Evolutionary conservation across 1,284 basidiomycete genomes (phyloP), one percentile per base, ranked within the genome.

Genomic region (Apiotrichum veenhuisii): DNA sequence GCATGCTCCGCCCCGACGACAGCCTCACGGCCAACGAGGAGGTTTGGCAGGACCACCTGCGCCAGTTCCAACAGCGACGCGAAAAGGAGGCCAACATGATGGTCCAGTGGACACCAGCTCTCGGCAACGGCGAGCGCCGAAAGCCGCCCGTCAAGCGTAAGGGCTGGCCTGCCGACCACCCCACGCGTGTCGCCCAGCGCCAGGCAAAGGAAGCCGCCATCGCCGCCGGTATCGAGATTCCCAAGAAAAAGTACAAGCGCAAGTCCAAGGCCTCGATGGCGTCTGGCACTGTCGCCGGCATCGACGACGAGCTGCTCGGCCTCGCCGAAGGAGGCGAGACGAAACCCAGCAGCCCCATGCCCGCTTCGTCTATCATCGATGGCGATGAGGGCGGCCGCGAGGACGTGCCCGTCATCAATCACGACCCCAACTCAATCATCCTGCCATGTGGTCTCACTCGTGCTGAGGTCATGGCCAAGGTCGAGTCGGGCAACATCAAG

Each of bases 221-320:
- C 2, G 64, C 67, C 18, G 62, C 67, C 4, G 63, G 65, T 5
- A 50, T 53, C 33, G 55, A 51, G 50, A 47, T 54, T 17, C 57
- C 61, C 15, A 61, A 60, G 58, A 61, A 63, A 44, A 63, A 65
- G 58, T 66, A 65, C 61, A 61, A 51, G 40, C 61, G 64, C 50
- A 66, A 65, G 51, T 42, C 57, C 45, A 65, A 64, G 50, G 43
- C 51, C 18, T 51, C 52, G 5, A 47, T 55, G 2, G 30, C 30
- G 30, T 30, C 30, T 30, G 64, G n/a, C n/a, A n/a, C 62, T 1
- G 65, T 58, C 2, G 63, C 65, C 18, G 45, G 46, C 3, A 46
- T 75, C 30, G 72, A 75, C 34, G 72, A 74, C 52, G 74, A 75
- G 53, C 56, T 74, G 0, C 67, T 75, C 3, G 74, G 69, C 26